Percentiles rank a stretch among this genome's conserved stretches.
phyloP scores from a whole-genome alignment of 164 flowering plant genomes.

The Magnolia officinalis region DNA sequence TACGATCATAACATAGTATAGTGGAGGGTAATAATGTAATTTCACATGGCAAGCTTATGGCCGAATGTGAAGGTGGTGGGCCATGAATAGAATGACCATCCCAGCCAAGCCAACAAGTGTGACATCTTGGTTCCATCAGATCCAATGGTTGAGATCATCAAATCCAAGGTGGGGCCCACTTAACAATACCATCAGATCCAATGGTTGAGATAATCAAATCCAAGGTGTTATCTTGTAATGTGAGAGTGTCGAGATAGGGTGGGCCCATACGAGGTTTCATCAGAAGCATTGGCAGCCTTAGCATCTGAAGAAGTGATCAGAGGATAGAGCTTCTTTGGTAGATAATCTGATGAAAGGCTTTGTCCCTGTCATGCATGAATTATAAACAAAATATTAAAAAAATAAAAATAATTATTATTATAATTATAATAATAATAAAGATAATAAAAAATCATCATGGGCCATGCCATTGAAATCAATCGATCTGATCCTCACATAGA shows the following conservation, averaged over 20 bases:
- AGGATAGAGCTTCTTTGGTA: slow-evolving; percentile 33
- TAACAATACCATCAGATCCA: too few relatives aligned
- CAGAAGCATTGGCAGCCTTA: slow-evolving; percentile 24
- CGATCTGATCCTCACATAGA: too few relatives aligned
- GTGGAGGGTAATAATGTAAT: background rate
- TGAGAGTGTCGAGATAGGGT: background rate
- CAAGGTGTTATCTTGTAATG: background rate
- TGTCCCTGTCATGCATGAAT: slow-evolving; percentile 26
- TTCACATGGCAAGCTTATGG: too few relatives aligned
- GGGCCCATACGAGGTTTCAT: background rate
- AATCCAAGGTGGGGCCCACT: background rate
- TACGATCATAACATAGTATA: background rate
- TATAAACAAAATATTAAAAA: background rate
- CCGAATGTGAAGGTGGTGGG: too few relatives aligned
- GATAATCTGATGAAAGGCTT: slow-evolving; percentile 26
- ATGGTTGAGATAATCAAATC: too few relatives aligned
- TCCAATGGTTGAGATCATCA: too few relatives aligned
- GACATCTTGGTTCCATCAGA: too few relatives aligned
- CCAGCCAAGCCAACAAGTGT: too few relatives aligned
- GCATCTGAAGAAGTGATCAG: slow-evolving; percentile 32
- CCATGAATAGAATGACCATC: too few relatives aligned
- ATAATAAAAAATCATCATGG: background rate
- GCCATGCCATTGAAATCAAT: too few relatives aligned
- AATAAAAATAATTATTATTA: background rate
- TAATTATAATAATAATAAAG: background rate